These are phyloP conservation scores for Orbilia quercus DNA, from an alignment of 2,329 filamentous ascomycete species.

Conservation along the genomic window DNA sequence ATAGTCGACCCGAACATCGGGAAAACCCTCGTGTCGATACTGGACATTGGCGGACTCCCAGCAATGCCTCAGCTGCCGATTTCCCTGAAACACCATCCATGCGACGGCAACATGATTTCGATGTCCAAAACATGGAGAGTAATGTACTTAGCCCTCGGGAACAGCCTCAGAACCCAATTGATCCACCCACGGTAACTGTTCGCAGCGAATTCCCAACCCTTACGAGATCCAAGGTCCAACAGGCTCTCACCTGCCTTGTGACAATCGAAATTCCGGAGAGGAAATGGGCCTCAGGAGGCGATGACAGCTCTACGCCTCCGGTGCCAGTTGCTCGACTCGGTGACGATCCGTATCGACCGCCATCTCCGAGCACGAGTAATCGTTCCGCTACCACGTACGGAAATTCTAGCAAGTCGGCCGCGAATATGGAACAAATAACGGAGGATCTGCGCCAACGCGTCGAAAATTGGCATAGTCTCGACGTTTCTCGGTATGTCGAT, in stretches of 20 bases:
- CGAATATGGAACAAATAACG: constrained; percentile 79
- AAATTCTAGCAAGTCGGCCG: constrained; percentile 47
- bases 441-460: constrained; percentile 87
- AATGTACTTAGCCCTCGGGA: constrained; percentile 75
- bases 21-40: constrained; percentile 58
- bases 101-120: constrained; percentile 83
- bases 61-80: constrained; percentile 77
- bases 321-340: constrained; percentile 67
- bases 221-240: constrained; percentile 89
- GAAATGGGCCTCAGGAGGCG: constrained; percentile 83
- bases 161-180: constrained; percentile 81
- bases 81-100: constrained; percentile 63
- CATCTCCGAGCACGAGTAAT: constrained; percentile 70
- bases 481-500: constrained; percentile 77
- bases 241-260: constrained; percentile 91
- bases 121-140: constrained; percentile 95
- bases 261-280: constrained; percentile 93
- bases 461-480: constrained; percentile 97
- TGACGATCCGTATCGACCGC: constrained; percentile 69
- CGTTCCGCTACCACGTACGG: constrained; percentile 54
- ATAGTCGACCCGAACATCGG: constrained; percentile 36
- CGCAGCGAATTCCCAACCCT: constrained; percentile 97
- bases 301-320: constrained; percentile 73
- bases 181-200: constrained; percentile 88
- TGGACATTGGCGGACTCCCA: constrained; percentile 63